These are phyloP conservation scores for Leccinum aurantiacum DNA, from an alignment of 768 basidiomycete species.

Conservation along the genomic window DNA sequence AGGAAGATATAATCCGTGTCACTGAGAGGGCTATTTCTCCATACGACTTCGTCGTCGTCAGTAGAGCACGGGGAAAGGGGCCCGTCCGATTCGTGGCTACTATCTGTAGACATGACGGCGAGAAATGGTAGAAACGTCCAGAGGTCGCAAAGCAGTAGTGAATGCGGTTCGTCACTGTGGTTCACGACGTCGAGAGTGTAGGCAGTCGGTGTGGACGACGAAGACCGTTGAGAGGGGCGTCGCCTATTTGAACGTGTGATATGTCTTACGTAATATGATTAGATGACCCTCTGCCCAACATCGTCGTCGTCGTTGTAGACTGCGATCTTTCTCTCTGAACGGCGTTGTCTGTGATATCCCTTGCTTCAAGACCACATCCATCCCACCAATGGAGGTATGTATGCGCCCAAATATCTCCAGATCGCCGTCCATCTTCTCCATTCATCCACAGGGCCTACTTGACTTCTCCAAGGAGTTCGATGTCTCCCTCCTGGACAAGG, in stretches of 20 bases:
- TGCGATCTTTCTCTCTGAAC: constrained; percentile 13
- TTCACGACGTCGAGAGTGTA: constrained; percentile 2
- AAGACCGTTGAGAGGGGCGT: too few species aligned
- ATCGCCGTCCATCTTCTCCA: constrained; percentile 9
- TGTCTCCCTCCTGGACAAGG: constrained; percentile 88
- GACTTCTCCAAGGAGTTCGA: constrained; percentile 95
- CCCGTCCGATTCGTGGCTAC: constrained; percentile 8
- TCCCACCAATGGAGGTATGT: constrained; percentile 40
- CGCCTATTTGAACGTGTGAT: constrained; percentile 20
- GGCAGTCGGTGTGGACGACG: background rate
- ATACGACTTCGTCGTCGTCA: constrained; percentile 27
- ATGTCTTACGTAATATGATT: constrained; percentile 36
- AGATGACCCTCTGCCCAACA: constrained; percentile 39
- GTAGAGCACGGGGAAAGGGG: constrained; percentile 16
- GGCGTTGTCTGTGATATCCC: constrained; percentile 3
- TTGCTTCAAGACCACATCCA: constrained; percentile 9
- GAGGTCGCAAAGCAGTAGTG: background rate
- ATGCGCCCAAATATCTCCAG: background rate
- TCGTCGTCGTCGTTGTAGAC: constrained; percentile 18
- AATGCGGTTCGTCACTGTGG: constrained; percentile 13
- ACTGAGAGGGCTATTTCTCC: constrained; percentile 11
- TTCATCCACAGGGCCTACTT: constrained; percentile 65
- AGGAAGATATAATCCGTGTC: constrained; percentile 30
- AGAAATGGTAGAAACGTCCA: background rate
- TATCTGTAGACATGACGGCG: constrained; percentile 12